Conservation (phyloP, 2,329 filamentous ascomycete genomes). For the Colletotrichum sp. region DNA sequence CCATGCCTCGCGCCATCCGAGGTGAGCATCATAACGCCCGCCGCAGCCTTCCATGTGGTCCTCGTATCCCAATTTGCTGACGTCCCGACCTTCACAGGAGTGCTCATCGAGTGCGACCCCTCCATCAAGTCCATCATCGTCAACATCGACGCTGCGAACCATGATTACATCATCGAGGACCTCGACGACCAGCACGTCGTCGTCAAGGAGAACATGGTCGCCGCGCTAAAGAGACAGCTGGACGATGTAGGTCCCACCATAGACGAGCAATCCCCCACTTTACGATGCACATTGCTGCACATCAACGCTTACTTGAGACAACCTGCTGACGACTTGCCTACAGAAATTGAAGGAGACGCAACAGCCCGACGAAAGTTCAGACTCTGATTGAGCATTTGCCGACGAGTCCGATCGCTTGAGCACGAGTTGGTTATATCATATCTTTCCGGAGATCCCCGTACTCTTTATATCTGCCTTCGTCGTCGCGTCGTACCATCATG, state of each 20-base stretch:
- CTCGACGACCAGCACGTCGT: slow-evolving; percentile 79
- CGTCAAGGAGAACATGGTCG: slow-evolving; percentile 76
- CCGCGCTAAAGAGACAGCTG: slow-evolving; percentile 69
- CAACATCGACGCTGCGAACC: slow-evolving; percentile 72
- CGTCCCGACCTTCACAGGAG: slow-evolving; percentile 50
- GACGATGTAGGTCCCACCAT: slow-evolving; percentile 61
- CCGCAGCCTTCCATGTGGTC: not conserved
- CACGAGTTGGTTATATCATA: not conserved
- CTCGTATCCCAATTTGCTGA: slow-evolving; percentile 6
- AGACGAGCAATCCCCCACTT: not conserved
- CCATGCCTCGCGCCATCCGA: slow-evolving; percentile 63
- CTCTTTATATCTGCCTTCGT: not conserved
- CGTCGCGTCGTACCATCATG: not conserved
- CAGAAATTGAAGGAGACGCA: slow-evolving; percentile 59
- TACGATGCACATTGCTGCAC: not conserved
- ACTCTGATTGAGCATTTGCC: slow-evolving; percentile 45
- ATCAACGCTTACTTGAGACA: not conserved
- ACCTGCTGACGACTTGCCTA: not conserved
- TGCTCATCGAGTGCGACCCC: slow-evolving; percentile 83
- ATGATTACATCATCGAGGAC: slow-evolving; percentile 81
- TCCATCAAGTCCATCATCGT: slow-evolving; percentile 87
- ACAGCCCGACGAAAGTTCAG: slow-evolving; percentile 56
- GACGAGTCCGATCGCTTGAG: not conserved
- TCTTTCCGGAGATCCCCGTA: not conserved
- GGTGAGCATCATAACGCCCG: slow-evolving; percentile 37